phyloP scores from a whole-genome alignment of 768 basidiomycete genomes.

The Phaeotremella fagi region DNA sequence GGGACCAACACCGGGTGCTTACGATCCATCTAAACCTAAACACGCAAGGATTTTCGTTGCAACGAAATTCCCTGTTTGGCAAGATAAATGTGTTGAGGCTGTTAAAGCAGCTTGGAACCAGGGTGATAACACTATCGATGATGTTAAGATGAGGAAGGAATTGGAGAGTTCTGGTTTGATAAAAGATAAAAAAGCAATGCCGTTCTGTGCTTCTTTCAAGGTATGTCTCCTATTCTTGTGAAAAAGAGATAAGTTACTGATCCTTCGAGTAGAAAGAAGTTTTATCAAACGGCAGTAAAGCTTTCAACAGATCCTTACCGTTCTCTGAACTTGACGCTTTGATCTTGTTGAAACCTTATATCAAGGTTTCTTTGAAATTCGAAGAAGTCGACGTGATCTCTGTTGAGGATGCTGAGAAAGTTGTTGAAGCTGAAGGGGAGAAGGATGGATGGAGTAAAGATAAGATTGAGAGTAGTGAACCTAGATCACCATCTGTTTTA shows the following conservation, averaged over 20 bases:
- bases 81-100: slow-evolving; percentile 71
- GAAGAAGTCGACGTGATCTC: slow-evolving; percentile 57
- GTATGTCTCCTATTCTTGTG: slow-evolving; percentile 51
- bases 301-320: slow-evolving; percentile 73
- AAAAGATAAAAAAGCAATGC: slow-evolving; percentile 95
- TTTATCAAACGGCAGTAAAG: slow-evolving; percentile 59
- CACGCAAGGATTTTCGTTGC: slow-evolving; percentile 86
- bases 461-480: slow-evolving; percentile 81
- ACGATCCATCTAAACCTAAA: slow-evolving; percentile 74
- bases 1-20: slow-evolving; percentile 58
- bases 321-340: slow-evolving; percentile 79
- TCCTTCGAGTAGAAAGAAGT: slow-evolving; percentile 18
- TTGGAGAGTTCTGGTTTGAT: slow-evolving; percentile 70
- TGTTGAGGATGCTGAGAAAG: slow-evolving; percentile 64
- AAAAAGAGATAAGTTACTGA: background rate
- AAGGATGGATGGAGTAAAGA: slow-evolving; percentile 60
- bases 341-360: slow-evolving; percentile 66
- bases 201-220: slow-evolving; percentile 89
- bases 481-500: slow-evolving; percentile 78
- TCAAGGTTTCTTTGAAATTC: slow-evolving; percentile 58
- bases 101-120: slow-evolving; percentile 65
- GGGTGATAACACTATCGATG: slow-evolving; percentile 60
- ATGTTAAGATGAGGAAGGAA: slow-evolving; percentile 66
- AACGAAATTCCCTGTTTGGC: slow-evolving; percentile 88
- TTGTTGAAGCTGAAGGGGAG: slow-evolving; percentile 55